These are phyloP conservation scores for Neospora caninum DNA, from an alignment of 169 alveolate species.

Conservation along the genomic window DNA sequence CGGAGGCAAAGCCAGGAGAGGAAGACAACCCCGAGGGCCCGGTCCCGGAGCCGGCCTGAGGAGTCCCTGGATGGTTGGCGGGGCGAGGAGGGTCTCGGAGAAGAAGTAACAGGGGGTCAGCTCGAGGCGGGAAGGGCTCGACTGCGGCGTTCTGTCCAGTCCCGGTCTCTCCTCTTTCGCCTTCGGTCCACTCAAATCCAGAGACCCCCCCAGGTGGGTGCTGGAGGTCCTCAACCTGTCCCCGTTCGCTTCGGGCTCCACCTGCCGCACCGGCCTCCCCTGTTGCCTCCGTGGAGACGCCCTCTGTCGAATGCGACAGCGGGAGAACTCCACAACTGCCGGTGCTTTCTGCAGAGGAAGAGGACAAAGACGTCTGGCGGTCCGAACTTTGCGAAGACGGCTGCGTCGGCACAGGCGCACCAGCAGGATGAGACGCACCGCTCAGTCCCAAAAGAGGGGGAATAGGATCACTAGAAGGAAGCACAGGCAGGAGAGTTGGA, in stretches of 20 bases:
- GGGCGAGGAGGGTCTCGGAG: constrained; percentile 25
- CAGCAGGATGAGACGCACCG: no score
- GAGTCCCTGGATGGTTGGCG: neutral
- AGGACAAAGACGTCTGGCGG: neutral
- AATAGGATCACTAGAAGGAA: neutral
- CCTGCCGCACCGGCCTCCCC: neutral
- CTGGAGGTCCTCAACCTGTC: neutral
- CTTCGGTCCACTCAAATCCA: neutral
- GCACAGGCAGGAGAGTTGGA: neutral
- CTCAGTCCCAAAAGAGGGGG: no score
- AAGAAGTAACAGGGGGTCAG: neutral
- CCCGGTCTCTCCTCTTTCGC: neutral
- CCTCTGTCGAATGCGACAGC: neutral
- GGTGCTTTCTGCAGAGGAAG: neutral
- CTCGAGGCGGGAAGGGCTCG: constrained; percentile 15
- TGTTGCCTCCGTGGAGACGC: neutral
- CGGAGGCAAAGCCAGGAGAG: constrained; percentile 26
- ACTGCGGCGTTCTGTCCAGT: neutral
- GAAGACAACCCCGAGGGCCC: neutral
- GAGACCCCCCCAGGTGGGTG: neutral
- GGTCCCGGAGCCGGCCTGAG: neutral
- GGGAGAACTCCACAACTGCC: neutral
- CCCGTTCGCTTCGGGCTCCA: no score
- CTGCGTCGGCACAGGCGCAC: no score
- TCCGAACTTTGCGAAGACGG: no score